A percentile compares a stretch with the other conserved stretches of the same genome.
Conservation (phyloP, 805 yeast species). For the Lipomyces kockii region DNA sequence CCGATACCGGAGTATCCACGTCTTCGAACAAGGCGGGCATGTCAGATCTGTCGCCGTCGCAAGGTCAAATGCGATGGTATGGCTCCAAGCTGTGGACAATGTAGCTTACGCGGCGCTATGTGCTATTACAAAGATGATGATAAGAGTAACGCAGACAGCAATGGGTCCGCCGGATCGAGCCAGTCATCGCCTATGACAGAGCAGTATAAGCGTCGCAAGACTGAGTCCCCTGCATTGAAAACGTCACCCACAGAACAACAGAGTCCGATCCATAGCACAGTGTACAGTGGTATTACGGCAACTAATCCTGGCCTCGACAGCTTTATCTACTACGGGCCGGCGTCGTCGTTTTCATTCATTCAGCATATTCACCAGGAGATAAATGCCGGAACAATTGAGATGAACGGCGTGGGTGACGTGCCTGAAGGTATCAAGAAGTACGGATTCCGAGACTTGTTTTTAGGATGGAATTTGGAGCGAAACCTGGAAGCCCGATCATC, state of each 20-base stretch:
- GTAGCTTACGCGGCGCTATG: constrained; percentile 31
- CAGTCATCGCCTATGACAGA: constrained; percentile 3
- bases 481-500: neutral
- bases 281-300: constrained; percentile 32
- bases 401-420: constrained; percentile 33
- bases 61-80: constrained; percentile 37
- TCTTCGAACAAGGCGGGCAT: constrained; percentile 34
- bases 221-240: constrained; percentile 6
- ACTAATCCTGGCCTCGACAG: constrained; percentile 25
- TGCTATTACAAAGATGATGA: constrained; percentile 35
- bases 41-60: constrained; percentile 35
- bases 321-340: constrained; percentile 36
- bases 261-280: constrained; percentile 29
- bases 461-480: constrained; percentile 19
- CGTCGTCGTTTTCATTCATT: constrained; percentile 35
- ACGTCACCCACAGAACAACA: neutral
- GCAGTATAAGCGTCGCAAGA: neutral
- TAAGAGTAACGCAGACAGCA: neutral
- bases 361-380: constrained; percentile 36
- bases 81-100: constrained; percentile 33
- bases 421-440: constrained; percentile 33
- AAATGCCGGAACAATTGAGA: constrained; percentile 23
- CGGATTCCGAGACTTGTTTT: constrained; percentile 34
- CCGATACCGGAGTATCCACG: constrained; percentile 38
- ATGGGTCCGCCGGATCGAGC: neutral